Evolutionary conservation across 768 basidiomycete species (phyloP).

Genomic region (Mycena crocata): DNA sequence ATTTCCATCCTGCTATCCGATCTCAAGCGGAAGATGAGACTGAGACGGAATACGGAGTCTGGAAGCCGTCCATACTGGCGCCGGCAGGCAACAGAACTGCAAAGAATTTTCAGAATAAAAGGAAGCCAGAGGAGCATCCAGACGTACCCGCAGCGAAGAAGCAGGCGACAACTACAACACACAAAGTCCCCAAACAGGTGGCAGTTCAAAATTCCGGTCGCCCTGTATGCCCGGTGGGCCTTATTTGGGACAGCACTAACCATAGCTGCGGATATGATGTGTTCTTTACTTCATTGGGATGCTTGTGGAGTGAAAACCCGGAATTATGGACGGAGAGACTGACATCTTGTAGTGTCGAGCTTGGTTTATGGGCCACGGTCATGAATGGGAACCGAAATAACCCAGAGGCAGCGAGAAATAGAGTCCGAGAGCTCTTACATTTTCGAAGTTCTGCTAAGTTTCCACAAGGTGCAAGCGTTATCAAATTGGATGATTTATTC

Average conservation of each 20-base stretch:
- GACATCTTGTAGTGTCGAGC: not conserved
- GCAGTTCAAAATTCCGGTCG: not conserved
- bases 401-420: not conserved
- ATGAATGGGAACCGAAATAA: not conserved
- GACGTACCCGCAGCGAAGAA: not conserved
- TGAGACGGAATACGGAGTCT: not conserved
- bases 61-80: not conserved
- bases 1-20: not conserved
- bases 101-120: not conserved
- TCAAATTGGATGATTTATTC: slow-evolving; percentile 2
- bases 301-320: not conserved
- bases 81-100: not conserved
- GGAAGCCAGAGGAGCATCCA: not conserved
- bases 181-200: too few species aligned
- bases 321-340: not conserved
- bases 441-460: not conserved
- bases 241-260: not conserved
- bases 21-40: not conserved
- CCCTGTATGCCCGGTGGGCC: not conserved
- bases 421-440: not conserved
- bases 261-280: not conserved
- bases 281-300: not conserved
- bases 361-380: not conserved
- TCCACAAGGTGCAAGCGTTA: not conserved
- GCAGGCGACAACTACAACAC: not conserved